phyloP scores from a whole-genome alignment of 305 asterid species.

The Ilex paraguariensis region DNA sequence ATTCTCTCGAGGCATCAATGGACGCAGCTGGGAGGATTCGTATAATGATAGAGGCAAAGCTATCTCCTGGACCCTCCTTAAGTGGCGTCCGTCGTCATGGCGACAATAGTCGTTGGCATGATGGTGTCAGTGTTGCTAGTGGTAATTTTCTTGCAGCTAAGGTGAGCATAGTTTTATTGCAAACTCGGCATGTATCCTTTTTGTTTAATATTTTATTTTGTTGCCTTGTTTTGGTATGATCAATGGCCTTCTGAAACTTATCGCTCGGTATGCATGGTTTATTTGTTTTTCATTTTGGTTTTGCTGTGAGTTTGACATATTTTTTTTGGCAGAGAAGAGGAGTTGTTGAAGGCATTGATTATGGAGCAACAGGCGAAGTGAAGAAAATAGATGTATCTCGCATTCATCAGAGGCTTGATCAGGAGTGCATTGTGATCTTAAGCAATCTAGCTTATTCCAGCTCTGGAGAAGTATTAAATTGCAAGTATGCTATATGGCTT shows the following conservation, averaged over 20 bases:
- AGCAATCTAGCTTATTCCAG: constrained; percentile 93
- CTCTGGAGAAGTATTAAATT: constrained; percentile 93
- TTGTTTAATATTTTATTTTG: too few species aligned
- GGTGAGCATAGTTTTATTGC: constrained; percentile 30
- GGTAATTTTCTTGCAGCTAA: constrained; percentile 92
- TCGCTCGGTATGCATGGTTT: too few species aligned
- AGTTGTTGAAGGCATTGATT: constrained; percentile 89
- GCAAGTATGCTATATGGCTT: constrained; percentile 87
- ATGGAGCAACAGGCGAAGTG: constrained; percentile 90
- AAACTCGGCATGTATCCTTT: too few species aligned
- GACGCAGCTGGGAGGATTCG: constrained; percentile 86
- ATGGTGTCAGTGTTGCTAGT: constrained; percentile 75
- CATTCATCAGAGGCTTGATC: constrained; percentile 81
- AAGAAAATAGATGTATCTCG: constrained; percentile 86
- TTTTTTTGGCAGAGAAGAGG: constrained; percentile 78
- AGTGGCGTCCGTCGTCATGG: constrained; percentile 84
- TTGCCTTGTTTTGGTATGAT: too few species aligned
- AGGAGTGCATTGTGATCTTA: constrained; percentile 64
- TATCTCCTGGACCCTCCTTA: constrained; percentile 94
- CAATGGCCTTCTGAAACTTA: too few species aligned
- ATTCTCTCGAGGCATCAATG: constrained; percentile 83
- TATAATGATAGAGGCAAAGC: constrained; percentile 72
- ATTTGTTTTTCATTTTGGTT: background rate
- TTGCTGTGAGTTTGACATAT: constrained; percentile 2
- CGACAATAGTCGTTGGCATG: constrained; percentile 68